Percentiles rank a stretch among this genome's conserved stretches.
phyloP scores from a whole-genome alignment of 768 basidiomycete genomes.

The Melanogaster broomeanus region DNA sequence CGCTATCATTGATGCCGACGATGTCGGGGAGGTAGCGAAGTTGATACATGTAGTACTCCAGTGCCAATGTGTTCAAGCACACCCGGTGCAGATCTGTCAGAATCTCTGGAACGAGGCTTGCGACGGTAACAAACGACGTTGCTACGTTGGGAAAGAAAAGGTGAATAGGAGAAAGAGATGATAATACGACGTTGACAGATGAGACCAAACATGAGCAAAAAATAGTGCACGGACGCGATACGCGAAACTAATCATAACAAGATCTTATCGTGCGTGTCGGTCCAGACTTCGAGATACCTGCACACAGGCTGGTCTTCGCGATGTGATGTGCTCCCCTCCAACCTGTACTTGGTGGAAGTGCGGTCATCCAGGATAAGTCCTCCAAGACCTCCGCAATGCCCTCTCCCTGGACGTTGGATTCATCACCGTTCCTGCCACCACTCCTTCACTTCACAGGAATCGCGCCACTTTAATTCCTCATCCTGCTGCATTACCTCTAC shows the following conservation, averaged over 20 bases:
- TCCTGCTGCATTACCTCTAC: constrained; percentile 86
- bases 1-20: constrained; percentile 21
- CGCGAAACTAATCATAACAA: too few species aligned
- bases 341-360: constrained; percentile 40
- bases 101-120: too few species aligned
- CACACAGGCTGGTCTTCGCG: constrained; percentile 66
- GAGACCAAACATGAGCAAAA: too few species aligned
- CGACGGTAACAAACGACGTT: too few species aligned
- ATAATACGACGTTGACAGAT: too few species aligned
- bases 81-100: constrained; percentile 68
- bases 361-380: constrained; percentile 25
- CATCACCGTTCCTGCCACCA: background rate
- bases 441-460: constrained; percentile 48
- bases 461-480: constrained; percentile 65
- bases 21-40: constrained; percentile 35
- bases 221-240: too few species aligned
- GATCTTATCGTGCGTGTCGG: constrained; percentile 50
- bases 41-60: constrained; percentile 17
- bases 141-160: too few species aligned
- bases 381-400: constrained; percentile 34
- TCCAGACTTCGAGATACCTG: constrained; percentile 50
- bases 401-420: constrained; percentile 3
- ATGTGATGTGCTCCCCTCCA: constrained; percentile 54
- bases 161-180: too few species aligned
- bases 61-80: background rate